These are phyloP conservation scores for Penicillium griseofulvum DNA, from an alignment of 2,329 filamentous ascomycete species.

Conservation along the genomic window DNA sequence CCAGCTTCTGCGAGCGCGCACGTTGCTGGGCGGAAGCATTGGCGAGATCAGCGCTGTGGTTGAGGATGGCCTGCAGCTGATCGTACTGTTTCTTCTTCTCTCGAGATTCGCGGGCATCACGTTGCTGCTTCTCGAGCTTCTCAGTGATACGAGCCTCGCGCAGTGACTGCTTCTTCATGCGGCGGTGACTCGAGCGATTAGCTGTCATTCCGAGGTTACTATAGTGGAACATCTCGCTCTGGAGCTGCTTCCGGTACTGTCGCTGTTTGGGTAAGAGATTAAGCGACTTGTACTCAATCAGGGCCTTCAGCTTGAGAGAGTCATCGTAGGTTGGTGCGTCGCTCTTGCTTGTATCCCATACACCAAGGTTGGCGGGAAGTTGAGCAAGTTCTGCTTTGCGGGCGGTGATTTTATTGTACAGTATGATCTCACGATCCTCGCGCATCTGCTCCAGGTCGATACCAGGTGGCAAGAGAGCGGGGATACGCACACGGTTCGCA, in stretches of 20 bases:
- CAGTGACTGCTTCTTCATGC: constrained; percentile 95
- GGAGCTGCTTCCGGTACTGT: constrained; percentile 78
- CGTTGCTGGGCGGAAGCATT: constrained; percentile 66
- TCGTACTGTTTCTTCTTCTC: constrained; percentile 98
- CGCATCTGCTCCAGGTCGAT: constrained; percentile 82
- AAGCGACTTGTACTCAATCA: constrained; percentile 94
- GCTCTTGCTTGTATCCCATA: constrained; percentile 74
- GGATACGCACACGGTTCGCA: constrained; percentile 74
- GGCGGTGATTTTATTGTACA: constrained; percentile 86
- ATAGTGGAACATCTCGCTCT: constrained; percentile 88
- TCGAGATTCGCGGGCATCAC: constrained; percentile 89
- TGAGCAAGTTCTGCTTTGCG: constrained; percentile 81
- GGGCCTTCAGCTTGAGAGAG: constrained; percentile 77
- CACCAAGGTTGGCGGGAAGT: constrained; percentile 78
- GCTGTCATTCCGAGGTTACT: constrained; percentile 97
- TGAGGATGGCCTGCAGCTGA: constrained; percentile 81
- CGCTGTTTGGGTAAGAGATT: constrained; percentile 86
- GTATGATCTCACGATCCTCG: constrained; percentile 79
- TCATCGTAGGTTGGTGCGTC: constrained; percentile 72
- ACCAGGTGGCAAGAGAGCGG: constrained; percentile 83
- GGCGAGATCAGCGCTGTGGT: constrained; percentile 75
- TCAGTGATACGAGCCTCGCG: constrained; percentile 95
- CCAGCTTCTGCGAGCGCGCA: constrained; percentile 78
- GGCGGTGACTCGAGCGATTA: constrained; percentile 83
- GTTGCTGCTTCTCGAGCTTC: constrained; percentile 98